Evolutionary conservation across 106 monocot genomes (phyloP).

Genomic region (Hemerocallis citrina): DNA sequence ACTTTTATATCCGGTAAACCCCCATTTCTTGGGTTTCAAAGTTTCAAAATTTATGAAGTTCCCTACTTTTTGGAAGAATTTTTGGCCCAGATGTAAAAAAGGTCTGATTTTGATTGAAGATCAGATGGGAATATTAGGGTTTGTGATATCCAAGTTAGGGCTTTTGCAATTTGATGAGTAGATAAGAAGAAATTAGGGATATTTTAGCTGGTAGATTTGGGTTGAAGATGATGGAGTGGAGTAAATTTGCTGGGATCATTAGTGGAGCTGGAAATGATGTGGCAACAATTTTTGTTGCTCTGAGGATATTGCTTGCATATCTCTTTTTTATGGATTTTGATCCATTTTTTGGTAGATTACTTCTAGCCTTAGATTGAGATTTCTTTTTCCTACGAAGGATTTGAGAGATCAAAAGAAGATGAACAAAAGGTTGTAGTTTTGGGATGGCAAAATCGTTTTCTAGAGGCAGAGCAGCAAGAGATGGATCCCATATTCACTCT

Average conservation of each 20-base stretch:
- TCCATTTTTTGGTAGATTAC: too few species aligned
- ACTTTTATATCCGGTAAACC: not conserved
- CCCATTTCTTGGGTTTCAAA: not conserved
- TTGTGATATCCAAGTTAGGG: not conserved
- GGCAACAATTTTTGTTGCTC: conserved; percentile 14
- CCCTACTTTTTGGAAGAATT: not conserved
- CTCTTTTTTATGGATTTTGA: too few species aligned
- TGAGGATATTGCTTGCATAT: too few species aligned
- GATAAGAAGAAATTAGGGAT: not conserved
- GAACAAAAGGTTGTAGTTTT: too few species aligned
- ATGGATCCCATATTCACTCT: too few species aligned
- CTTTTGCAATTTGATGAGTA: not conserved
- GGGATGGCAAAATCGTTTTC: too few species aligned
- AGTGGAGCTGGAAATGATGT: conserved; percentile 8
- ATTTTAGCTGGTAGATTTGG: not conserved
- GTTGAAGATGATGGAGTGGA: conserved; percentile 15
- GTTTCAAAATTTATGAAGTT: not conserved
- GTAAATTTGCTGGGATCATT: conserved; percentile 24
- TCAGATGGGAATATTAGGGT: not conserved
- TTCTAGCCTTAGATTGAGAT: too few species aligned
- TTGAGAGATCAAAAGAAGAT: too few species aligned
- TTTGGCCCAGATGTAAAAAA: not conserved
- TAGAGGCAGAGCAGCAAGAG: too few species aligned
- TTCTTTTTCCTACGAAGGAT: too few species aligned
- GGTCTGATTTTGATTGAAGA: conserved; percentile 3